Evolutionary conservation across 768 basidiomycete species (phyloP).

Genomic region (Amanita thiersii): DNA sequence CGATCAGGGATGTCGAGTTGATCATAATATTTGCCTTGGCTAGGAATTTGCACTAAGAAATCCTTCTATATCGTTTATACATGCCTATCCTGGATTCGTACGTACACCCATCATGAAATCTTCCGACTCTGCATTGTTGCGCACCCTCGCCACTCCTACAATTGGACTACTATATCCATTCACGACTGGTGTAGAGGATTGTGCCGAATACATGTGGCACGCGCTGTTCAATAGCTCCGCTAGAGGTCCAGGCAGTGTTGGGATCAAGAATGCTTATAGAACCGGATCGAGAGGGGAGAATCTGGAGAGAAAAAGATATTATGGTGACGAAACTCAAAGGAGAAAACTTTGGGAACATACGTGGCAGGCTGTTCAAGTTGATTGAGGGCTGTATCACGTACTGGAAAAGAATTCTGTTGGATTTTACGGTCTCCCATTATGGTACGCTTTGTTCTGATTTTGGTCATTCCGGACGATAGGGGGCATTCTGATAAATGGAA

Average conservation of each 20-base stretch:
- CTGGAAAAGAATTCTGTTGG: too few species aligned
- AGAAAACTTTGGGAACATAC: background rate
- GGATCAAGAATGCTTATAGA: background rate
- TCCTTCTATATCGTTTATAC: conserved; percentile 27
- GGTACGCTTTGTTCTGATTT: too few species aligned
- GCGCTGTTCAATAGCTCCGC: background rate
- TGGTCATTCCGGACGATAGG: too few species aligned
- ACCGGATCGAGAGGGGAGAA: background rate
- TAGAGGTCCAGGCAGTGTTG: background rate
- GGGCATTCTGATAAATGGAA: too few species aligned
- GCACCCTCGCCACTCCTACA: conserved; percentile 13
- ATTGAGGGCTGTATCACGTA: too few species aligned
- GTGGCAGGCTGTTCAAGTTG: too few species aligned
- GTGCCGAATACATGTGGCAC: conserved; percentile 27
- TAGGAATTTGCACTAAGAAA: conserved; percentile 25
- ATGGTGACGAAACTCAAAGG: background rate
- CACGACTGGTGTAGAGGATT: conserved; percentile 17
- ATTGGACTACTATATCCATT: conserved; percentile 17
- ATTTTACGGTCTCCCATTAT: too few species aligned
- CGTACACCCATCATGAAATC: conserved; percentile 21
- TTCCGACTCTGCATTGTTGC: conserved; percentile 19
- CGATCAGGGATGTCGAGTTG: background rate
- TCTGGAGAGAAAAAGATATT: background rate
- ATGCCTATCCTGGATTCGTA: conserved; percentile 29
- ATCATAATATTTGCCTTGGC: background rate